Conservation (phyloP, 495 filamentous ascomycete species). For the Poronia punctata region DNA sequence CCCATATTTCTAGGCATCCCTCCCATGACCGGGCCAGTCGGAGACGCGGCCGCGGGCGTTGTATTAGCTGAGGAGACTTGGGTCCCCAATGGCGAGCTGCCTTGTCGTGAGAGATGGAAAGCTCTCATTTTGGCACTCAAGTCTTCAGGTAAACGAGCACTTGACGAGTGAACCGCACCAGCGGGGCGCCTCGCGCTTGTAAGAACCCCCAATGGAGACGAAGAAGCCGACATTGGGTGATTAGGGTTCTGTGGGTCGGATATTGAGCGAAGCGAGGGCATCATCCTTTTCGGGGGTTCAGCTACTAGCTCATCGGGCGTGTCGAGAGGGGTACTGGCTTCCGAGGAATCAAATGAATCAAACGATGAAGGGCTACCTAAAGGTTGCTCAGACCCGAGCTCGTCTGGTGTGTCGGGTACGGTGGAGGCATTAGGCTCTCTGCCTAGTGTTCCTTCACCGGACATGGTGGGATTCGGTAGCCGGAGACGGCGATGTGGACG, state of each 20-base stretch:
- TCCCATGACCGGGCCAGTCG: constrained; percentile 34
- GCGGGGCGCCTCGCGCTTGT: constrained; percentile 67
- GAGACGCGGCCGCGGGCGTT: constrained; percentile 50
- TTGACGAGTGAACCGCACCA: constrained; percentile 48
- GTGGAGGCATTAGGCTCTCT: too few species aligned
- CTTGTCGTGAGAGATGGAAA: constrained; percentile 51
- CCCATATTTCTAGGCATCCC: constrained; percentile 34
- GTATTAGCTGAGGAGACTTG: constrained; percentile 17
- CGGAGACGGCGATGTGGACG: constrained; percentile 1
- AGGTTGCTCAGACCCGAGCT: constrained; percentile 21
- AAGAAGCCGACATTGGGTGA: constrained; percentile 59
- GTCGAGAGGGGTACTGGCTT: constrained; percentile 40
- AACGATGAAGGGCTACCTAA: constrained; percentile 32
- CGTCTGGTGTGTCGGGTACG: constrained; percentile 37
- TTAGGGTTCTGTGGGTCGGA: constrained; percentile 45
- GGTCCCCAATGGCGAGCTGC: constrained; percentile 16
- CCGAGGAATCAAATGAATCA: constrained; percentile 36
- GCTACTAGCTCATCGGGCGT: constrained; percentile 28
- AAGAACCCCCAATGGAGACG: constrained; percentile 72
- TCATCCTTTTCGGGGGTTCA: constrained; percentile 34
- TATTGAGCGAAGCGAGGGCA: constrained; percentile 49
- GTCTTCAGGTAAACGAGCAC: constrained; percentile 60
- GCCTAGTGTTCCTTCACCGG: constrained; percentile 17
- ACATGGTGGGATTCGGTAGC: constrained; percentile 24
- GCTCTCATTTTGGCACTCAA: constrained; percentile 76